Percentiles rank a stretch among this genome's conserved stretches.
phyloP scores from a whole-genome alignment of 345 rosid genomes.

The Ailanthus altissimus region DNA sequence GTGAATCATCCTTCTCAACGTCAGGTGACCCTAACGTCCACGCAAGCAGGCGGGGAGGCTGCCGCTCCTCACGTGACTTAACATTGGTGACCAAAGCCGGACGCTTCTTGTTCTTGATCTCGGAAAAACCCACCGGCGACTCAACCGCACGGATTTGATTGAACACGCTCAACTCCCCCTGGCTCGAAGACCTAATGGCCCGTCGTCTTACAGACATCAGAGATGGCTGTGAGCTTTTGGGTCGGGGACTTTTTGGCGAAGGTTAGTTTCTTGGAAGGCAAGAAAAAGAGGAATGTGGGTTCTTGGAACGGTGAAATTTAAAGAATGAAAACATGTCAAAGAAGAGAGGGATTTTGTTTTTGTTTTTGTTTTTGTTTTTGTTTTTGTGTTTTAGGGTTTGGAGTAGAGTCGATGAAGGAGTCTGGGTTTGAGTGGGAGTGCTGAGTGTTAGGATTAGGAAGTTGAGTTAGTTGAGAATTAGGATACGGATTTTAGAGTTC shows the following conservation, averaged over 20 bases:
- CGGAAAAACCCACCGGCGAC: not conserved
- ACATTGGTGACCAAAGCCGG: not conserved
- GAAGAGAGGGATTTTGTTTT: not conserved
- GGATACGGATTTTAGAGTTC: not conserved
- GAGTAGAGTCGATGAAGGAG: not conserved
- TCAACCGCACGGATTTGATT: constrained; percentile 12
- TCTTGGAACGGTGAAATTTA: not conserved
- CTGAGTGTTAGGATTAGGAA: too few species aligned
- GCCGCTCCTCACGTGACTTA: not conserved
- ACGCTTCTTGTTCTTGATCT: constrained; percentile 21
- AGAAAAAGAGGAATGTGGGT: not conserved
- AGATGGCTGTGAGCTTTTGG: not conserved
- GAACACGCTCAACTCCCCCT: constrained; percentile 26
- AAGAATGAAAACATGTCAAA: not conserved
- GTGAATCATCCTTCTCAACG: not conserved
- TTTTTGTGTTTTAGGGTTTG: not conserved
- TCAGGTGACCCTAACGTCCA: constrained; percentile 22
- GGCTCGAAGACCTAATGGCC: constrained; percentile 27
- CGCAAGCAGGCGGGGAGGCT: not conserved
- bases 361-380: too few species aligned
- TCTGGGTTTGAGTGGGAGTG: not conserved
- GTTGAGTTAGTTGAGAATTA: constrained; percentile 2
- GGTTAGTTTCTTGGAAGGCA: not conserved
- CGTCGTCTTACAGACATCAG: constrained; percentile 20
- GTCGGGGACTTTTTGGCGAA: not conserved